These are phyloP conservation scores for Talaromyces pinophilus DNA, from an alignment of 2,329 filamentous ascomycete species.

Conservation along the genomic window DNA sequence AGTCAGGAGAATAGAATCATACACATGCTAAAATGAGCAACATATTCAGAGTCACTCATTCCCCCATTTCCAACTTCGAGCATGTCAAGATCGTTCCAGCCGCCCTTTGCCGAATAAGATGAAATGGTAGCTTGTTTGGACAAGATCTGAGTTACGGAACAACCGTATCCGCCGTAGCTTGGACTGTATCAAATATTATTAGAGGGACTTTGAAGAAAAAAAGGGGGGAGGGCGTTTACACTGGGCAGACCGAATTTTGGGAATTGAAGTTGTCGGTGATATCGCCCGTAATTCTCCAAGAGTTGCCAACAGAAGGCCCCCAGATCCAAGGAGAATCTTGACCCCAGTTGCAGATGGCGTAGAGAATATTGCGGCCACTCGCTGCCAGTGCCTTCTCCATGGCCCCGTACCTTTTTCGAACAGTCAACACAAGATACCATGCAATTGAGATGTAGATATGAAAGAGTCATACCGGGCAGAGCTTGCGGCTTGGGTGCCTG, in stretches of 20 bases:
- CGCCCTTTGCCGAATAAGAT: conserved; percentile 2
- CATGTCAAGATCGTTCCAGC: conserved; percentile 23
- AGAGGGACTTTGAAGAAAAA: background rate
- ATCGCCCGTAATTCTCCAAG: conserved; percentile 44
- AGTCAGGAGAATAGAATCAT: background rate
- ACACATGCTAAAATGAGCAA: conserved; percentile 15
- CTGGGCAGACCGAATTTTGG: background rate
- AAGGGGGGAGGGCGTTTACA: background rate
- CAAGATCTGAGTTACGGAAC: conserved; percentile 16
- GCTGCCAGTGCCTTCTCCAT: conserved; percentile 52
- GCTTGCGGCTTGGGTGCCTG: background rate
- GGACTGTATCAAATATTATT: background rate
- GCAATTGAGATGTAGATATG: background rate
- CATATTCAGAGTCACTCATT: conserved; percentile 20
- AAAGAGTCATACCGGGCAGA: background rate
- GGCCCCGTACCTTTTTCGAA: conserved; percentile 39
- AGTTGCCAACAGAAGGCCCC: conserved; percentile 39
- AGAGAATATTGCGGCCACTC: conserved; percentile 49
- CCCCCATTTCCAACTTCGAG: conserved; percentile 22
- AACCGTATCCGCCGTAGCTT: conserved; percentile 11
- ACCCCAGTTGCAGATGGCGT: conserved; percentile 54
- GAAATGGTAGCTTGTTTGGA: conserved; percentile 10
- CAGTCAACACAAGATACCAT: background rate
- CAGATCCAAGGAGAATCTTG: conserved; percentile 37
- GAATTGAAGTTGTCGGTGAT: conserved; percentile 30